Evolutionary conservation across 2,329 filamentous ascomycete species (phyloP).

Genomic region (Aureobasidium leucospermi): DNA sequence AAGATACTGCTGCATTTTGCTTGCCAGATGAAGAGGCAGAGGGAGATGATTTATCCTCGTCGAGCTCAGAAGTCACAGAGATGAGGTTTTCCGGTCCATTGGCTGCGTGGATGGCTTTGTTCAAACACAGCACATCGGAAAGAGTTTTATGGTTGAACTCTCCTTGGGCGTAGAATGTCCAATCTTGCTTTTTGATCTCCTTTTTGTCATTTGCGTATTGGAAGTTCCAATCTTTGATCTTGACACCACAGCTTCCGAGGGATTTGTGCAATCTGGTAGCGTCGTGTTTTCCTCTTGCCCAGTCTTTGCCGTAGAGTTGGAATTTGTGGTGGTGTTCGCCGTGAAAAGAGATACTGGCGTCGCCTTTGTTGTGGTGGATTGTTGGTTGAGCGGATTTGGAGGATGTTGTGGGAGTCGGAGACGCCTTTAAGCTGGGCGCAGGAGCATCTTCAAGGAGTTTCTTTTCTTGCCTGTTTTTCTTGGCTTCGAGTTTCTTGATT

Average conservation of each 20-base stretch:
- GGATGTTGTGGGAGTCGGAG: background rate
- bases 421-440: too few relatives aligned
- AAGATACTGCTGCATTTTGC: too few relatives aligned
- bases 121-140: background rate
- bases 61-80: background rate
- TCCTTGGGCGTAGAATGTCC: background rate
- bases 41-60: background rate
- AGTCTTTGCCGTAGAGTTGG: background rate
- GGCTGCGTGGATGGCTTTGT: background rate
- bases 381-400: background rate
- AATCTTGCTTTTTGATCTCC: background rate
- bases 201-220: background rate
- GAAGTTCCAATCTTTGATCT: background rate
- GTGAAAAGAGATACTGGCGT: background rate
- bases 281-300: background rate
- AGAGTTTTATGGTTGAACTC: background rate
- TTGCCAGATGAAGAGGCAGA: too few relatives aligned
- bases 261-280: background rate
- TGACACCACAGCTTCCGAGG: background rate
- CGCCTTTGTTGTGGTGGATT: background rate
- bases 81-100: background rate
- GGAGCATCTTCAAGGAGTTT: too few relatives aligned
- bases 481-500: background rate
- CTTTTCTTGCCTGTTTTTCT: too few relatives aligned
- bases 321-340: background rate